A percentile compares a stretch with the other conserved stretches of the same genome.
These are phyloP conservation scores for Capronia americana DNA, from an alignment of 2,329 filamentous ascomycete species.

Conservation along the genomic window DNA sequence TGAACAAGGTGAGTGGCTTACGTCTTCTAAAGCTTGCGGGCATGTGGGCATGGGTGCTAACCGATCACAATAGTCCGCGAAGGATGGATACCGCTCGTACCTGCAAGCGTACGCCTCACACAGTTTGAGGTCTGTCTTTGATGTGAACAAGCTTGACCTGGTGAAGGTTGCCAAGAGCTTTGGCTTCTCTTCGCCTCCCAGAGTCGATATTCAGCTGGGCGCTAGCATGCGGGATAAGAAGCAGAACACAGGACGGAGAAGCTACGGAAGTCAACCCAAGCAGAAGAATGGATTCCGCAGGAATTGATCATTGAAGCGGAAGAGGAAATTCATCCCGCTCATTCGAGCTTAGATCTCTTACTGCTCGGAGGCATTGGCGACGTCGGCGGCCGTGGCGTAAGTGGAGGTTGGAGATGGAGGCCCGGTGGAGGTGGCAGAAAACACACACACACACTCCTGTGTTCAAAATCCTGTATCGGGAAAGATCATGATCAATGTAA, in stretches of 20 bases:
- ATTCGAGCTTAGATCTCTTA: too few species aligned
- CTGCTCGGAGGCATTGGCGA: too few species aligned
- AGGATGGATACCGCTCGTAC: constrained; percentile 83
- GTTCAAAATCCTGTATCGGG: too few species aligned
- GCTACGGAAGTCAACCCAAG: constrained; percentile 79
- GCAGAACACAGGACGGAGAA: constrained; percentile 65
- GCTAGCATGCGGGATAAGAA: constrained; percentile 80
- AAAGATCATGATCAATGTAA: too few species aligned
- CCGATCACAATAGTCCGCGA: constrained; percentile 57
- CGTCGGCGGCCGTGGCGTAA: not conserved
- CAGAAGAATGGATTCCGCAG: constrained; percentile 50
- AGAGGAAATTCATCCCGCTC: not conserved
- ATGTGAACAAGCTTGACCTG: constrained; percentile 80
- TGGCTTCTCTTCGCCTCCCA: constrained; percentile 76
- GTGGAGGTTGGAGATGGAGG: too few species aligned
- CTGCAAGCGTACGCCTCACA: constrained; percentile 94
- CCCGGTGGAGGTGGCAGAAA: too few species aligned
- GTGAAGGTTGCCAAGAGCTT: constrained; percentile 85
- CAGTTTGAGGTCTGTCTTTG: constrained; percentile 80
- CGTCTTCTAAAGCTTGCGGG: constrained; percentile 8
- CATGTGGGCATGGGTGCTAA: not conserved
- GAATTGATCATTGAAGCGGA: not conserved
- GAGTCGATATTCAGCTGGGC: constrained; percentile 79
- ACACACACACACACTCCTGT: too few species aligned
- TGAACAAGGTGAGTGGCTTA: constrained; percentile 72